Conservation (phyloP, 768 basidiomycete species). For the Kwoniella heveanensis region DNA sequence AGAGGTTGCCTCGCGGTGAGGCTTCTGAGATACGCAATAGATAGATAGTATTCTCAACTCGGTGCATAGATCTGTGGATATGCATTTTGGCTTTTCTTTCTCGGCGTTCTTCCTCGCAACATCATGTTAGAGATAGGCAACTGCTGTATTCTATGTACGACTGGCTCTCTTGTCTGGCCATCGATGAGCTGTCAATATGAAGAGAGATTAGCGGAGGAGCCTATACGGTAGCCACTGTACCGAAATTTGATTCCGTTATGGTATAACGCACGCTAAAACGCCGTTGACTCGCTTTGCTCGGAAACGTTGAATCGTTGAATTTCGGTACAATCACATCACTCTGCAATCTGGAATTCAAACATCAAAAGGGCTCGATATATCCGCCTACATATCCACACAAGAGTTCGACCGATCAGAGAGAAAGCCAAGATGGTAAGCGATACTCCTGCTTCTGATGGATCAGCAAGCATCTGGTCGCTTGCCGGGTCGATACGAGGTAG, state of each 20-base stretch:
- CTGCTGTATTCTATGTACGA: too few species aligned
- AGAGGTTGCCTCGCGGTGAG: not conserved
- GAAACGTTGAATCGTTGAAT: not conserved
- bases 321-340: not conserved
- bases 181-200: too few species aligned
- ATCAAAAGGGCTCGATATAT: too few species aligned
- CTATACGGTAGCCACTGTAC: not conserved
- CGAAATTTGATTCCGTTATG: constrained; percentile 20
- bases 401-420: not conserved
- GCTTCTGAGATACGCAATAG: too few species aligned
- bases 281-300: not conserved
- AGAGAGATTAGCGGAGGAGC: not conserved
- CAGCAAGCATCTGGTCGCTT: too few species aligned
- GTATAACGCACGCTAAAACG: not conserved
- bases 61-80: too few species aligned
- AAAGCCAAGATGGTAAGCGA: constrained; percentile 15
- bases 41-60: not conserved
- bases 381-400: not conserved
- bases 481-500: too few species aligned
- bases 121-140: too few species aligned
- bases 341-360: too few species aligned
- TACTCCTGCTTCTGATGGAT: too few species aligned
- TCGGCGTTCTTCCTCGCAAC: not conserved
- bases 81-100: constrained; percentile 1
- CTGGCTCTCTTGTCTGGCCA: too few species aligned